Evolutionary conservation across 441 rosid species (phyloP), one percentile per base, ranked within the genome.

Genomic region (Pelargonium citronellum): DNA sequence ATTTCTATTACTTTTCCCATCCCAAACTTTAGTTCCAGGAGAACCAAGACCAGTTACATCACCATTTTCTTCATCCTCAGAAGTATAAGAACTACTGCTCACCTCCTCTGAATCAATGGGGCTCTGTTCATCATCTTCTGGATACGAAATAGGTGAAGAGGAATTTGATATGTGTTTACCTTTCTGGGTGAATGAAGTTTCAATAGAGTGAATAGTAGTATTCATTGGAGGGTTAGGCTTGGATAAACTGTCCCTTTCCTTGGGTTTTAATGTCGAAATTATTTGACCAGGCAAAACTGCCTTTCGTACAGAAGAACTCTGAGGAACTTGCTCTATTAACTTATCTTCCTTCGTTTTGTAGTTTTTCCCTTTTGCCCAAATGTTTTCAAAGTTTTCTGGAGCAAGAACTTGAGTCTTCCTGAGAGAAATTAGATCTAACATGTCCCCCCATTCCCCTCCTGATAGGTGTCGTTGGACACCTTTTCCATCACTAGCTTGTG

Each of bases 1-100:
- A 72, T 87, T 92, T 87, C 94, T 91, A 73, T 91, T 92, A 22
- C 85, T 91, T 81, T 82, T 89, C 63, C 88, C 92, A 87, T 95
- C 97, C 99, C 99, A 95, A 83, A 95, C 98, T 83, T 87, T 90
- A 67, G 92, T 95, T 79, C 88, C 98, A 64, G 97, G 97, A 78
- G 93, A 87, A 79, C 79, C 96, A 77, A 95, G 86, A 78, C 99
- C 99, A 22, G 87, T 90, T 67, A 87, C 74, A 61, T 80, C 68
- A 71, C 72, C 87, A 1, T 85, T 80, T 84, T 91, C 98, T 69
- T 92, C 98, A 74, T 91, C 97, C 76, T 87, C 95, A 61, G 96
- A 92, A 73, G 95, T 90, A 78, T 80, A 78, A 53, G 89, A 83
- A 70, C 84, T 89, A 79, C 79, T 79, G 79, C 87, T 87, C 17